Evolutionary conservation across 2,329 filamentous ascomycete species (phyloP).

Genomic region (Ophiostoma sp.): DNA sequence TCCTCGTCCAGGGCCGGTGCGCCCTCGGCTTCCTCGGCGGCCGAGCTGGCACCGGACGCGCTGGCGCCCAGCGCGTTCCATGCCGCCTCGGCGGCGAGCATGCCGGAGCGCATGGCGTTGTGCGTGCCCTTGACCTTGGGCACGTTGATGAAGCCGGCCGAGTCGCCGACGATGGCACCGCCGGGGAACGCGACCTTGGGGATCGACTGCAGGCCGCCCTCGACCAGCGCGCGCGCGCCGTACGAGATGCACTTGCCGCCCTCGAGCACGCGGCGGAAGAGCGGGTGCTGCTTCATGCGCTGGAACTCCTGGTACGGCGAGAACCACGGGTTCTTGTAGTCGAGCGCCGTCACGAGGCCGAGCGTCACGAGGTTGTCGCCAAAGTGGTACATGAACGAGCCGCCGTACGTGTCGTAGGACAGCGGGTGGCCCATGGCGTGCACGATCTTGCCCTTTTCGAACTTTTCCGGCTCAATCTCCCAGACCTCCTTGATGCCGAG

Average conservation of each 20-base stretch:
- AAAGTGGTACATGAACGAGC: slow-evolving; percentile 99
- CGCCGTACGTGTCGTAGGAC: slow-evolving; percentile 83
- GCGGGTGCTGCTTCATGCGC: slow-evolving; percentile 95
- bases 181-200: slow-evolving; percentile 96
- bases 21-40: background rate
- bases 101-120: slow-evolving; percentile 94
- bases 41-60: slow-evolving; percentile 27
- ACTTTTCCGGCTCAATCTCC: slow-evolving; percentile 92
- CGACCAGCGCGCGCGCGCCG: slow-evolving; percentile 81
- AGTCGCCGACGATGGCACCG: slow-evolving; percentile 91
- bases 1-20: background rate
- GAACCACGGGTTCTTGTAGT: slow-evolving; percentile 95
- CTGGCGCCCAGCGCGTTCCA: slow-evolving; percentile 61
- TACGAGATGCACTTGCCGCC: slow-evolving; percentile 98
- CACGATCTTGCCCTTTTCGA: slow-evolving; percentile 74
- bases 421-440: slow-evolving; percentile 94
- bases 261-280: slow-evolving; percentile 80
- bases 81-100: slow-evolving; percentile 89
- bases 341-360: slow-evolving; percentile 84
- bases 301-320: slow-evolving; percentile 96
- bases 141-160: slow-evolving; percentile 92
- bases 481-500: slow-evolving; percentile 95
- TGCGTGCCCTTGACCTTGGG: slow-evolving; percentile 99
- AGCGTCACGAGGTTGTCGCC: slow-evolving; percentile 93
- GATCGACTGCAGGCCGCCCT: slow-evolving; percentile 96